phyloP scores from a whole-genome alignment of 345 rosid species.

The Streptanthus diversifolius region DNA sequence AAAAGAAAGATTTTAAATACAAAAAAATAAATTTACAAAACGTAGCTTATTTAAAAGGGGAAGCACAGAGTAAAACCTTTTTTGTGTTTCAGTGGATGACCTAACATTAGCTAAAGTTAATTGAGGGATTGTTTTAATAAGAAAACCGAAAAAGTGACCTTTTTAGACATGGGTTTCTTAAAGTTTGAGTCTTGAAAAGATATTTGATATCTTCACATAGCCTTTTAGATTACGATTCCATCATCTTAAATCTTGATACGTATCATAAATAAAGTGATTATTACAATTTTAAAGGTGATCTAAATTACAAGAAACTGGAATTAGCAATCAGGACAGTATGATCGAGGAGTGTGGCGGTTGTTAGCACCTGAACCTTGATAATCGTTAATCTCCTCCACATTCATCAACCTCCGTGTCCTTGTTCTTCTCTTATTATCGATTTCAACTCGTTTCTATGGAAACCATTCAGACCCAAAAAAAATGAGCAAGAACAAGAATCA shows the following conservation, averaged over 20 bases:
- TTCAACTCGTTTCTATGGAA: slow-evolving; percentile 14
- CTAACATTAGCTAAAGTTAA: slow-evolving; percentile 2
- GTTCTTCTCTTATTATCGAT: slow-evolving; percentile 13
- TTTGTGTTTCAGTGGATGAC: slow-evolving; percentile 24
- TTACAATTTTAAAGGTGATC: slow-evolving; percentile 2
- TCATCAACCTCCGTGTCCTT: slow-evolving; percentile 30
- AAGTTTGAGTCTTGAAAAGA: slow-evolving; percentile 4
- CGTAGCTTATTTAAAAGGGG: neutral
- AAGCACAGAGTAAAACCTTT: slow-evolving; percentile 16
- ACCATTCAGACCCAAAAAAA: neutral
- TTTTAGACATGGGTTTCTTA: slow-evolving; percentile 19
- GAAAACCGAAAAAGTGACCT: neutral
- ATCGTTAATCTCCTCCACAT: slow-evolving; percentile 47
- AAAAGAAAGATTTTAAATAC: too few relatives aligned
- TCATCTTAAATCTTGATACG: neutral
- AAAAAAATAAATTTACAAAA: neutral
- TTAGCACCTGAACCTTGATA: slow-evolving; percentile 81
- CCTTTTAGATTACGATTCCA: slow-evolving; percentile 10
- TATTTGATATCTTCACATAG: slow-evolving; percentile 22
- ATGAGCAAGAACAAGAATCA: slow-evolving; percentile 1
- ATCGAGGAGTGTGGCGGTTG: slow-evolving; percentile 67
- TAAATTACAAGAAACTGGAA: slow-evolving; percentile 4
- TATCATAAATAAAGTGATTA: slow-evolving; percentile 5
- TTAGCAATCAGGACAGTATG: slow-evolving; percentile 45
- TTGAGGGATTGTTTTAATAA: neutral